phyloP scores from a whole-genome alignment of 441 rosid genomes.

The Eutrema salsugineum region DNA sequence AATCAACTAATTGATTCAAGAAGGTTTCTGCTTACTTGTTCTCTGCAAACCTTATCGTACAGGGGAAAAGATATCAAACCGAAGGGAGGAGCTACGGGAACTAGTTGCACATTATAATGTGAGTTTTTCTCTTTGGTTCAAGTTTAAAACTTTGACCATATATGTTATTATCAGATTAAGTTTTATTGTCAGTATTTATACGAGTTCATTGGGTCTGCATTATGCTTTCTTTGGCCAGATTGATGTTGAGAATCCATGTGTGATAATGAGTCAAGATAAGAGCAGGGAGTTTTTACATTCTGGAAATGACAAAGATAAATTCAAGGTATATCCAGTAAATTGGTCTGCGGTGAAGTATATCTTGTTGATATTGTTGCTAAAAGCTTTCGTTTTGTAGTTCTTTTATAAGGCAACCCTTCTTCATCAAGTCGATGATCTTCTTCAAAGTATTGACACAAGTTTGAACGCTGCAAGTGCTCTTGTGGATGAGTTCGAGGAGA shows the following conservation, averaged over 20 bases:
- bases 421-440: constrained; percentile 88
- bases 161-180: neutral
- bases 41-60: constrained; percentile 22
- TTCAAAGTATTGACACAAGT: constrained; percentile 47
- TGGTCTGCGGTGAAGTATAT: neutral
- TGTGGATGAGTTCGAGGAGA: constrained; percentile 62
- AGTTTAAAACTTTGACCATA: neutral
- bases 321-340: constrained; percentile 54
- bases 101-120: constrained; percentile 88
- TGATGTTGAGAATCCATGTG: constrained; percentile 99
- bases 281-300: constrained; percentile 98
- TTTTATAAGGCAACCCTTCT: constrained; percentile 96
- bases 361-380: constrained; percentile 32
- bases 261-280: constrained; percentile 96
- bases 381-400: constrained; percentile 49
- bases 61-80: constrained; percentile 67
- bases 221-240: constrained; percentile 39
- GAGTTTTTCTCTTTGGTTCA: constrained; percentile 33
- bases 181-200: neutral
- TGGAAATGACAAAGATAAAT: constrained; percentile 91
- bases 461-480: constrained; percentile 56
- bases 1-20: neutral
- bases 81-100: constrained; percentile 78
- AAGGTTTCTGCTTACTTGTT: constrained; percentile 5
- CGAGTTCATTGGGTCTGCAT: neutral